Percentiles rank a stretch among this genome's conserved stretches.
Evolutionary conservation across 768 basidiomycete species (phyloP).

Genomic region (Calocybe gangraenosa): DNA sequence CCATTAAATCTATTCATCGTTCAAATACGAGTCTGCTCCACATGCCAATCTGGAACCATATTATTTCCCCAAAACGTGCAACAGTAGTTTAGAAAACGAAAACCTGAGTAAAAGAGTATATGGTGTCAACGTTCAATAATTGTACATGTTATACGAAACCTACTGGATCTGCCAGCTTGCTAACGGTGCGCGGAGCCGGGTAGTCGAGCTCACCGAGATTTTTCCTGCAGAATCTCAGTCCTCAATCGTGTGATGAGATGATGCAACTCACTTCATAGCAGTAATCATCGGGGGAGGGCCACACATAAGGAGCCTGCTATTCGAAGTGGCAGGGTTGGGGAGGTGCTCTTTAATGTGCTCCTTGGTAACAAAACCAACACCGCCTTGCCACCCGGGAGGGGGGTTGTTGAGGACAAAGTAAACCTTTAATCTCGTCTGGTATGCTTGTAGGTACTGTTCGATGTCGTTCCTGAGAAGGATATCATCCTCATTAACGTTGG

Average conservation of each 20-base stretch:
- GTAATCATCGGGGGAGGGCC: slow-evolving; percentile 58
- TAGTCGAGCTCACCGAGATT: slow-evolving; percentile 86
- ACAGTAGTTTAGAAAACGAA: slow-evolving; percentile 38
- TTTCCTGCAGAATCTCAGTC: slow-evolving; percentile 48
- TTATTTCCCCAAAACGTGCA: not conserved
- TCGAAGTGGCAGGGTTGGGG: slow-evolving; percentile 53
- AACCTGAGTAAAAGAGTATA: slow-evolving; percentile 25
- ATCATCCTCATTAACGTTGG: slow-evolving; percentile 90
- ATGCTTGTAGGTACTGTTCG: slow-evolving; percentile 64
- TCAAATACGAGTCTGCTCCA: too few species aligned
- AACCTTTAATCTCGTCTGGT: slow-evolving; percentile 65
- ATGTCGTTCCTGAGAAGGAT: slow-evolving; percentile 89
- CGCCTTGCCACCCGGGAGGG: slow-evolving; percentile 81
- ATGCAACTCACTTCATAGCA: slow-evolving; percentile 46
- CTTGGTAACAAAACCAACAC: slow-evolving; percentile 89
- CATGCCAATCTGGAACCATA: not conserved
- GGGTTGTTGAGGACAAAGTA: slow-evolving; percentile 95
- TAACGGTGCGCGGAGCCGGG: slow-evolving; percentile 82
- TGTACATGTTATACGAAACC: not conserved
- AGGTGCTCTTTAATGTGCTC: slow-evolving; percentile 84
- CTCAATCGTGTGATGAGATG: slow-evolving; percentile 1
- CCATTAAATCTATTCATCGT: too few species aligned
- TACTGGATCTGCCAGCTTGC: slow-evolving; percentile 91
- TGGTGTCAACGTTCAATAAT: slow-evolving; percentile 2
- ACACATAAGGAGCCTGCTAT: slow-evolving; percentile 86